A percentile compares a stretch with the other conserved stretches of the same genome.
Evolutionary conservation across 176 grass and related monocot genomes (phyloP).

Genomic region (Oryza brachyantha): DNA sequence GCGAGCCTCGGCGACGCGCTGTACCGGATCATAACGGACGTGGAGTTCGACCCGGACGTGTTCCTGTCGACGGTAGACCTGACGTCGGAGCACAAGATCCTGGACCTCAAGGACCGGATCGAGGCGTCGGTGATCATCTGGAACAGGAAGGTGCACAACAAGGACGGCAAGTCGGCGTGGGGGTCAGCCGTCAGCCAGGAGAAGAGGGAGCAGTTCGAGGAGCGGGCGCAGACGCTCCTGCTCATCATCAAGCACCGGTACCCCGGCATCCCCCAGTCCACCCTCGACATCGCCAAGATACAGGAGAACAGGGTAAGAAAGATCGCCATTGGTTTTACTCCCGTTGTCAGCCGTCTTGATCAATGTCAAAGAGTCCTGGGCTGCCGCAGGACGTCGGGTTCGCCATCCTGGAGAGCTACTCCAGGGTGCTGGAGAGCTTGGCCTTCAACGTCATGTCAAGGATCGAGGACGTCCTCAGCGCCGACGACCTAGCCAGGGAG

Average conservation of each 20-base stretch:
- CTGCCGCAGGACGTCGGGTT: conserved; percentile 78
- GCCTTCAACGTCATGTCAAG: conserved; percentile 87
- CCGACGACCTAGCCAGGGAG: conserved; percentile 50
- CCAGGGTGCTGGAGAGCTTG: conserved; percentile 84
- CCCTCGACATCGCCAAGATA: conserved; percentile 91
- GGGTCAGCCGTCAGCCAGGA: conserved; percentile 78
- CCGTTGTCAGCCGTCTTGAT: too few relatives aligned
- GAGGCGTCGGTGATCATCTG: conserved; percentile 98
- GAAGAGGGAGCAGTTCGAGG: conserved; percentile 97
- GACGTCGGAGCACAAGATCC: conserved; percentile 93
- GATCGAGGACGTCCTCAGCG: conserved; percentile 80
- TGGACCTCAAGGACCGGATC: conserved; percentile 93
- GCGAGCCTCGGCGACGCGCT: conserved; percentile 84
- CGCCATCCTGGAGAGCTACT: conserved; percentile 88
- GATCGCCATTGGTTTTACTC: neutral
- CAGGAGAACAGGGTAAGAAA: conserved; percentile 82
- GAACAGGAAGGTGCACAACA: conserved; percentile 96
- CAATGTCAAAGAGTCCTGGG: too few relatives aligned
- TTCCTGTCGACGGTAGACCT: conserved; percentile 83
- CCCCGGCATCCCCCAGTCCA: conserved; percentile 86
- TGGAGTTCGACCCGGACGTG: conserved; percentile 80
- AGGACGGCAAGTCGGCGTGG: conserved; percentile 89
- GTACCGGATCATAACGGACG: conserved; percentile 87
- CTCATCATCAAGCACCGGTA: conserved; percentile 94
- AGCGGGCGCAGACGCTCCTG: conserved; percentile 87